phyloP scores from a whole-genome alignment of 2,329 filamentous ascomycete genomes.

The Pyricularia pennisetigena region DNA sequence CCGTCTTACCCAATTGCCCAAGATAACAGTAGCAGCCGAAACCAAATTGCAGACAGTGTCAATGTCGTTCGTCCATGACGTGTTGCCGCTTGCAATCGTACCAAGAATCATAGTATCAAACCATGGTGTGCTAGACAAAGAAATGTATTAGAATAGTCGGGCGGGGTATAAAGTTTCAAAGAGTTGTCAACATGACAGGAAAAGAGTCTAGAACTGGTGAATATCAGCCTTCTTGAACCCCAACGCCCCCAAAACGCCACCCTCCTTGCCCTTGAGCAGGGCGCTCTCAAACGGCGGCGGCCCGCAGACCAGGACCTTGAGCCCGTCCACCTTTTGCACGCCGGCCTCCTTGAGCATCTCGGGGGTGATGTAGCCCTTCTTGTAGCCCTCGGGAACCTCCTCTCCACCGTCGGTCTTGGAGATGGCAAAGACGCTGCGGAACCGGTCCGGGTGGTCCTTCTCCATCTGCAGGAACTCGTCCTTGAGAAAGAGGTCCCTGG shows the following conservation, averaged over 20 bases:
- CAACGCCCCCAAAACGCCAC: constrained; percentile 44
- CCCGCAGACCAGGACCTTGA: constrained; percentile 60
- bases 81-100: no score
- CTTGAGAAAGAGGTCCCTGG: constrained; percentile 49
- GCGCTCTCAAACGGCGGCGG: constrained; percentile 57
- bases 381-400: constrained; percentile 20
- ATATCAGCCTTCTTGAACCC: constrained; percentile 49
- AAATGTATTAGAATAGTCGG: neutral
- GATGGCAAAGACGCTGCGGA: constrained; percentile 49
- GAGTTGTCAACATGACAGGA: neutral
- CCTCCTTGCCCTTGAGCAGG: constrained; percentile 25
- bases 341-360: constrained; percentile 42
- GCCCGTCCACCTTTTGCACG: constrained; percentile 22
- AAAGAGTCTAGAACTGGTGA: constrained; percentile 35
- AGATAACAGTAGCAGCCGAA: neutral
- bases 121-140: neutral
- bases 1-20: no score
- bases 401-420: constrained; percentile 26
- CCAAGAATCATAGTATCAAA: neutral
- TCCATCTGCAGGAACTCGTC: constrained; percentile 44
- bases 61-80: neutral
- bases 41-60: neutral
- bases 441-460: constrained; percentile 38
- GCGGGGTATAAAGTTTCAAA: neutral
- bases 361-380: constrained; percentile 47